Conservation (phyloP, 2,329 filamentous ascomycete species). For the Aurifilum marmelostoma region DNA sequence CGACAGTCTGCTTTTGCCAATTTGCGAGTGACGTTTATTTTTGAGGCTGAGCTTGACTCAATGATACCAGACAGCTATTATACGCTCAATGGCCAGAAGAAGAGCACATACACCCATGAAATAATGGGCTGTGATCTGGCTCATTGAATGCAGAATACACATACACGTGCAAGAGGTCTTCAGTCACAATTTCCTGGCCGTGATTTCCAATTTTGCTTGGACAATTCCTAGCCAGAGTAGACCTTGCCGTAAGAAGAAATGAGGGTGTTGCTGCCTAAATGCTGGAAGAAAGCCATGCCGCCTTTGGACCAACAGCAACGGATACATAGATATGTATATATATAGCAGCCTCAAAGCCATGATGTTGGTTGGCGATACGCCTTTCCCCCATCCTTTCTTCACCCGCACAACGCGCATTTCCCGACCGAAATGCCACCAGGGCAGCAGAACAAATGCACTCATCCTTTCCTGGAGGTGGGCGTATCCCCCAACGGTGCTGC, state of each 20-base stretch:
- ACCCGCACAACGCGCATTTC: background rate
- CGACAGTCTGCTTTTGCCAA: too few species aligned
- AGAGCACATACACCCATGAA: too few species aligned
- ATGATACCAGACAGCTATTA: too few species aligned
- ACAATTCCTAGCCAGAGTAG: background rate
- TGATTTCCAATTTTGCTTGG: background rate
- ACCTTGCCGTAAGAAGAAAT: background rate
- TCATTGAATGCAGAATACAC: too few species aligned
- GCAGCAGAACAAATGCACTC: slow-evolving; percentile 11
- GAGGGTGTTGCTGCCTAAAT: background rate
- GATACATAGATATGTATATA: too few species aligned
- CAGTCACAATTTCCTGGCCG: too few species aligned
- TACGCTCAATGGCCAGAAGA: too few species aligned
- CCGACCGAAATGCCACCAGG: slow-evolving; percentile 9
- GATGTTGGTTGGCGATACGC: too few species aligned
- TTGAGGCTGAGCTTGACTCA: too few species aligned
- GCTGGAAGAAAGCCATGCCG: background rate
- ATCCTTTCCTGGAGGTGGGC: slow-evolving; percentile 33
- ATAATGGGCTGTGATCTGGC: too few species aligned
- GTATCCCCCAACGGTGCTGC: slow-evolving; percentile 37
- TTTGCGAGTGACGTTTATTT: background rate
- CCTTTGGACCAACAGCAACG: background rate
- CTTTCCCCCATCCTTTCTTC: background rate
- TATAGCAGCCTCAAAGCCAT: too few species aligned
- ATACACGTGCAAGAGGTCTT: too few species aligned